A percentile compares a stretch with the other conserved stretches of the same genome.
Evolutionary conservation across 345 rosid genomes (phyloP).

Genomic region (Tarenaya hassleriana): DNA sequence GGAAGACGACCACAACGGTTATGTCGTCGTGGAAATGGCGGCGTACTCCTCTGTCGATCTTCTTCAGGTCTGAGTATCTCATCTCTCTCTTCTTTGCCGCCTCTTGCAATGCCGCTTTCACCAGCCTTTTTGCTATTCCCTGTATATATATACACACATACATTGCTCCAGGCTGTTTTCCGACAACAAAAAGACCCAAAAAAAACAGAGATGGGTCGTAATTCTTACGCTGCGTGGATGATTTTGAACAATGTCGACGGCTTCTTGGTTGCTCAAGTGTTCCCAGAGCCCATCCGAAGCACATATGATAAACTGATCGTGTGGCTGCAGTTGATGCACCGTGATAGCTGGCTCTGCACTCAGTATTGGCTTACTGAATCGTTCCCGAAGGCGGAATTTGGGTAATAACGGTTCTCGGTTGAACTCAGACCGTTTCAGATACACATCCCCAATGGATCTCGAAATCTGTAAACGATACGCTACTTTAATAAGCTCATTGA

Average conservation of each 20-base stretch:
- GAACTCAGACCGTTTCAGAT: conserved; percentile 75
- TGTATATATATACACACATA: too few relatives aligned
- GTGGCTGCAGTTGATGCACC: conserved; percentile 54
- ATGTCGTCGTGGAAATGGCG: conserved; percentile 96
- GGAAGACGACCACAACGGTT: conserved; percentile 74
- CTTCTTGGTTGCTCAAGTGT: conserved; percentile 75
- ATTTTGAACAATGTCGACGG: conserved; percentile 64
- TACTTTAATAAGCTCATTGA: too few relatives aligned
- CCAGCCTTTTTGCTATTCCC: conserved; percentile 81
- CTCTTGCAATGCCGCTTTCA: conserved; percentile 75
- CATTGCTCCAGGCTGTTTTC: too few relatives aligned
- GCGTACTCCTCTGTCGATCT: conserved; percentile 87
- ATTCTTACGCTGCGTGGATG: conserved; percentile 65
- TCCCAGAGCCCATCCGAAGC: conserved; percentile 93
- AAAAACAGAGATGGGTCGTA: neutral
- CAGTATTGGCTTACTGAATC: conserved; percentile 57
- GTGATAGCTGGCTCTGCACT: conserved; percentile 72
- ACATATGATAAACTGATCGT: conserved; percentile 63
- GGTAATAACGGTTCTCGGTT: conserved; percentile 68
- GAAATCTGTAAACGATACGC: conserved; percentile 67
- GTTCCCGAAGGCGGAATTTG: conserved; percentile 64
- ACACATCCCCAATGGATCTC: conserved; percentile 81
- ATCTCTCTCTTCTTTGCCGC: conserved; percentile 95
- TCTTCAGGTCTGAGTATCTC: conserved; percentile 93
- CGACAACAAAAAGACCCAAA: too few relatives aligned